These are phyloP conservation scores for Pseudocercospora fijiensis DNA, from an alignment of 2,329 filamentous ascomycete species.

Conservation along the genomic window DNA sequence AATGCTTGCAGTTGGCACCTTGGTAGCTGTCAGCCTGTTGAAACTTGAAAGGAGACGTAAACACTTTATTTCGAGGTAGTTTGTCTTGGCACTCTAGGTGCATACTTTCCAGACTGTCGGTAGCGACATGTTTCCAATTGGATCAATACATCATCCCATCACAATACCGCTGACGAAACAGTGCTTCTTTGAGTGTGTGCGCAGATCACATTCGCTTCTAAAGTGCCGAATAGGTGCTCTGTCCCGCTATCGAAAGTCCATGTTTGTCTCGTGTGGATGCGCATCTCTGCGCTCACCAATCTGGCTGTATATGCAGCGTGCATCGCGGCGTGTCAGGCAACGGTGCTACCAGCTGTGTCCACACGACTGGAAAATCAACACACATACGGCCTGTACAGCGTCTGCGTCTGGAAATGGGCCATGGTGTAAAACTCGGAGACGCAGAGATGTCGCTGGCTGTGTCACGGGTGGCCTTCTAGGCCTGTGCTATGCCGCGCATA, in stretches of 20 bases:
- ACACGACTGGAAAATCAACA: not conserved
- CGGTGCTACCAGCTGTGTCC: not conserved
- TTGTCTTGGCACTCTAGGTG: not conserved
- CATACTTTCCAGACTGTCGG: not conserved
- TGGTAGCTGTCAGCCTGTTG: not conserved
- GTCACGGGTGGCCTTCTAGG: not conserved
- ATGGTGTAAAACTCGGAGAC: not conserved
- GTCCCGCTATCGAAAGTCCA: not conserved
- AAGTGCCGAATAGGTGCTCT: not conserved
- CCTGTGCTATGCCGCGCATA: not conserved
- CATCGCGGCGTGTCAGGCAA: not conserved
- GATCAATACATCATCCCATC: not conserved
- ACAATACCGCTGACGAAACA: not conserved
- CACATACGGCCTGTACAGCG: not conserved
- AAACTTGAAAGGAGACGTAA: not conserved
- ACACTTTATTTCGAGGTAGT: not conserved
- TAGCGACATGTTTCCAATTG: not conserved
- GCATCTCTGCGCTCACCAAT: not conserved
- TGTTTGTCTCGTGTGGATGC: not conserved
- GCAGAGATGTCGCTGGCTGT: not conserved
- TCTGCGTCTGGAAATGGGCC: not conserved
- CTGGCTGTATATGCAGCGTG: not conserved
- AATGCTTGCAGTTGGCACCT: not conserved
- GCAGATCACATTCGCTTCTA: not conserved
- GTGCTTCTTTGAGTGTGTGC: not conserved